Evolutionary conservation across 805 yeast genomes (phyloP).

Genomic region (Metschnikowia drakensbergensis): DNA sequence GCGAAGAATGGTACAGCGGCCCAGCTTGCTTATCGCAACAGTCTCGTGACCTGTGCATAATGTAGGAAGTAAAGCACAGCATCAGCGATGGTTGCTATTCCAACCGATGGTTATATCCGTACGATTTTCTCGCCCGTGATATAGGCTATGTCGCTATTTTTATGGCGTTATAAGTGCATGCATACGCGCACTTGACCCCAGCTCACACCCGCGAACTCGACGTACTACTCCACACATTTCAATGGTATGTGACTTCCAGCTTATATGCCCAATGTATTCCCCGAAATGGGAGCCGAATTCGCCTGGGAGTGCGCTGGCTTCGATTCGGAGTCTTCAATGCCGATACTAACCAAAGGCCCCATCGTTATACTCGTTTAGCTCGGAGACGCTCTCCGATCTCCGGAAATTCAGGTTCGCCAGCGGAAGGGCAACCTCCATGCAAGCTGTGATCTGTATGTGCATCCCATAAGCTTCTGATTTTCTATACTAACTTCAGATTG

Average conservation of each 20-base stretch:
- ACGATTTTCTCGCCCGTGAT: no score
- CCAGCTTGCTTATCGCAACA: background rate
- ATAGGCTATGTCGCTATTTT: no score
- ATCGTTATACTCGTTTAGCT: conserved; percentile 58
- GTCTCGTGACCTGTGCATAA: background rate
- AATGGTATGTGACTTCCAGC: background rate
- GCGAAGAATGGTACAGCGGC: background rate
- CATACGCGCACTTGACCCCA: conserved; percentile 2
- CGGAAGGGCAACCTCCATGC: conserved; percentile 56
- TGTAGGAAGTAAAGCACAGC: background rate
- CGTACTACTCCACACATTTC: conserved; percentile 1
- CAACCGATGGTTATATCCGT: no score
- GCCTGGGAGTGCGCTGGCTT: background rate
- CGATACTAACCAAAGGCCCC: conserved; percentile 18
- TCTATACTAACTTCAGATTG: conserved; percentile 30
- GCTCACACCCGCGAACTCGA: background rate
- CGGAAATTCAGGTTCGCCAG: conserved; percentile 73
- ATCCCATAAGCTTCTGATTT: background rate
- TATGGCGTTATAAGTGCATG: background rate
- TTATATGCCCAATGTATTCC: no score
- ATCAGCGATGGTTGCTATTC: background rate
- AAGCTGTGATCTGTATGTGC: conserved; percentile 57
- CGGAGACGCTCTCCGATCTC: conserved; percentile 55
- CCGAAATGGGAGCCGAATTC: no score
- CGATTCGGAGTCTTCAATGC: background rate